Conservation (phyloP, 2,329 filamentous ascomycete species). For the Penicillium carneum region DNA sequence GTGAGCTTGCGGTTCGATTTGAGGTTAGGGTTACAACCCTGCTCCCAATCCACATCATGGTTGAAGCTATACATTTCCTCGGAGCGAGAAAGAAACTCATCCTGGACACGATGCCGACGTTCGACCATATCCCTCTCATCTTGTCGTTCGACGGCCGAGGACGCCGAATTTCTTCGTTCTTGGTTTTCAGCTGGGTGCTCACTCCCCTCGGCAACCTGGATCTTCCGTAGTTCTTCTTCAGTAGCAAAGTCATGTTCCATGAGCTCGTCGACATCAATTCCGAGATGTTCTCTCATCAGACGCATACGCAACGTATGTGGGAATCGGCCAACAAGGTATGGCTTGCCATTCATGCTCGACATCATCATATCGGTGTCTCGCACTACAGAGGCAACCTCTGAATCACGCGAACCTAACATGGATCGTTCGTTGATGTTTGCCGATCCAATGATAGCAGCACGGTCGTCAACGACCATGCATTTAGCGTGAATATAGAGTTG, state of each 20-base stretch:
- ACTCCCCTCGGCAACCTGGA: slow-evolving; percentile 63
- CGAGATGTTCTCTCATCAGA: slow-evolving; percentile 94
- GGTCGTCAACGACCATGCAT: slow-evolving; percentile 92
- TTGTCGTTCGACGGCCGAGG: slow-evolving; percentile 47
- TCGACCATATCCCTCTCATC: slow-evolving; percentile 54
- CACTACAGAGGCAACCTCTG: slow-evolving; percentile 87
- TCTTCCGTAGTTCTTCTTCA: slow-evolving; percentile 67
- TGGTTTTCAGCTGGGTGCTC: slow-evolving; percentile 31
- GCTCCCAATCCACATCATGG: slow-evolving; percentile 72
- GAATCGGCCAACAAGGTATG: slow-evolving; percentile 89
- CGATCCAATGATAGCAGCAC: slow-evolving; percentile 90
- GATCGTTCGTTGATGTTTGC: slow-evolving; percentile 99
- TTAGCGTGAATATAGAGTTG: slow-evolving; percentile 99
- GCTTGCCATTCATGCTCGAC: slow-evolving; percentile 88
- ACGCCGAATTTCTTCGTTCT: slow-evolving; percentile 40
- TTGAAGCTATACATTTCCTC: slow-evolving; percentile 74
- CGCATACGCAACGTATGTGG: slow-evolving; percentile 91
- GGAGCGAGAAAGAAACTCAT: slow-evolving; percentile 64
- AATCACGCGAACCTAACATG: slow-evolving; percentile 89
- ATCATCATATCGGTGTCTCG: slow-evolving; percentile 91
- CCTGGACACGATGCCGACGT: slow-evolving; percentile 57
- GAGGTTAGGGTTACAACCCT: slow-evolving; percentile 65
- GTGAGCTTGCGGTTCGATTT: slow-evolving; percentile 63
- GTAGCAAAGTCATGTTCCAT: slow-evolving; percentile 77
- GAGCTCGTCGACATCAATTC: slow-evolving; percentile 91